Conservation (phyloP, 176 grass and related monocot species). For the Eragrostis nindensis region DNA sequence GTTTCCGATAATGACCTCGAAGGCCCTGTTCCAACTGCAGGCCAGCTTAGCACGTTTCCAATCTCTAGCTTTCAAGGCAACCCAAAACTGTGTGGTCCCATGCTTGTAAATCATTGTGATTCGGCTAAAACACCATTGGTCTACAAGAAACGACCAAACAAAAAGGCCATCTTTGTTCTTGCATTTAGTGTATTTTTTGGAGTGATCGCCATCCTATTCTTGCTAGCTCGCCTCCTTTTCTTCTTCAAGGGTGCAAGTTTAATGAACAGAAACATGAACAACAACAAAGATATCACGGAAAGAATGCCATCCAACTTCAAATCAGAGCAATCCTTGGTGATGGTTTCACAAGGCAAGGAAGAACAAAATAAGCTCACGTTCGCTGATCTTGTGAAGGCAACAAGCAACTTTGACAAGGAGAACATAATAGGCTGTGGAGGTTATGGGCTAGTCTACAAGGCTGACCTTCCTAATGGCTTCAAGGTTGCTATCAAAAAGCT, state of each 20-base stretch:
- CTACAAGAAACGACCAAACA: slow-evolving; percentile 9
- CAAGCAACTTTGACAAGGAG: slow-evolving; percentile 67
- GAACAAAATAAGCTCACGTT: slow-evolving; percentile 39
- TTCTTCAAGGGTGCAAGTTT: background rate
- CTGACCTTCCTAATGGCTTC: slow-evolving; percentile 44
- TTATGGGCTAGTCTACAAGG: slow-evolving; percentile 81
- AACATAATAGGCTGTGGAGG: slow-evolving; percentile 71
- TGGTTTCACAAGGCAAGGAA: slow-evolving; percentile 15
- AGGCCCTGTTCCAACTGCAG: slow-evolving; percentile 46
- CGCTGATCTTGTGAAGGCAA: slow-evolving; percentile 59
- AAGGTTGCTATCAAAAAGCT: slow-evolving; percentile 68
- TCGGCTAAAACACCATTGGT: background rate
- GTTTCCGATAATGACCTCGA: slow-evolving; percentile 53
- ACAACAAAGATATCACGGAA: background rate
- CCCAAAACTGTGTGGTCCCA: slow-evolving; percentile 53
- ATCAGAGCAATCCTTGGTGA: slow-evolving; percentile 34
- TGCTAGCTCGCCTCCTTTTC: slow-evolving; percentile 36
- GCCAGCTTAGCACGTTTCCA: slow-evolving; percentile 56
- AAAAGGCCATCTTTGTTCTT: slow-evolving; percentile 18
- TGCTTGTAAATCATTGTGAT: slow-evolving; percentile 39
- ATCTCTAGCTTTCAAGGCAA: slow-evolving; percentile 51
- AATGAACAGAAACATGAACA: background rate
- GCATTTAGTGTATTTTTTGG: slow-evolving; percentile 52
- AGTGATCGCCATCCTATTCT: slow-evolving; percentile 29
- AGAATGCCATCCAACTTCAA: slow-evolving; percentile 2